phyloP scores from a whole-genome alignment of 495 filamentous ascomycete genomes.

The Pyrenula aspistea region DNA sequence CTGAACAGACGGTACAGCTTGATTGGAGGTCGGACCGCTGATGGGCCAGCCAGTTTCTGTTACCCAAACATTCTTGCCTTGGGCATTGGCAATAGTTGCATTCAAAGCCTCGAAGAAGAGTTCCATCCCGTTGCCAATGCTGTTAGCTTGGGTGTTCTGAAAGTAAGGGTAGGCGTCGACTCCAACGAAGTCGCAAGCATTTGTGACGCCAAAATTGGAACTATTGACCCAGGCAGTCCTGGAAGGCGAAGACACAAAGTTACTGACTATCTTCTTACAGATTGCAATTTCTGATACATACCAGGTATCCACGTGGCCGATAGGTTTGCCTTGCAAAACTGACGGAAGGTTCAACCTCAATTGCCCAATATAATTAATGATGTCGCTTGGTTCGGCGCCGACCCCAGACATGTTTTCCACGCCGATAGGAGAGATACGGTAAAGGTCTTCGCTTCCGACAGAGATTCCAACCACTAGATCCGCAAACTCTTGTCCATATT shows the following conservation, averaged over 20 bases:
- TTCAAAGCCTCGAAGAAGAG: slow-evolving; percentile 53
- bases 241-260: no score
- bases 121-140: slow-evolving; percentile 43
- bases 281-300: no score
- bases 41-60: slow-evolving; percentile 26
- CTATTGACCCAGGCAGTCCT: slow-evolving; percentile 69
- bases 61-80: slow-evolving; percentile 56
- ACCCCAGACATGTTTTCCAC: slow-evolving; percentile 37
- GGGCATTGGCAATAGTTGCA: slow-evolving; percentile 42
- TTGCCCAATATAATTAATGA: slow-evolving; percentile 55
- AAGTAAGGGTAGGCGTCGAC: slow-evolving; percentile 69
- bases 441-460: slow-evolving; percentile 83
- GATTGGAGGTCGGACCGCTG: slow-evolving; percentile 37
- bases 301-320: slow-evolving; percentile 94
- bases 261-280: no score
- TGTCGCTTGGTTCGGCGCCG: slow-evolving; percentile 43
- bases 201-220: slow-evolving; percentile 57
- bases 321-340: slow-evolving; percentile 33
- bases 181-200: slow-evolving; percentile 63
- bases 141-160: slow-evolving; percentile 57
- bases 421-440: slow-evolving; percentile 57
- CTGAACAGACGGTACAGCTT: slow-evolving; percentile 47
- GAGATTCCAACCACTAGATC: slow-evolving; percentile 71
- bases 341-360: slow-evolving; percentile 49
- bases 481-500: slow-evolving; percentile 50